phyloP scores from a whole-genome alignment of 179 eudicot species.

The Actinidia chinensis region DNA sequence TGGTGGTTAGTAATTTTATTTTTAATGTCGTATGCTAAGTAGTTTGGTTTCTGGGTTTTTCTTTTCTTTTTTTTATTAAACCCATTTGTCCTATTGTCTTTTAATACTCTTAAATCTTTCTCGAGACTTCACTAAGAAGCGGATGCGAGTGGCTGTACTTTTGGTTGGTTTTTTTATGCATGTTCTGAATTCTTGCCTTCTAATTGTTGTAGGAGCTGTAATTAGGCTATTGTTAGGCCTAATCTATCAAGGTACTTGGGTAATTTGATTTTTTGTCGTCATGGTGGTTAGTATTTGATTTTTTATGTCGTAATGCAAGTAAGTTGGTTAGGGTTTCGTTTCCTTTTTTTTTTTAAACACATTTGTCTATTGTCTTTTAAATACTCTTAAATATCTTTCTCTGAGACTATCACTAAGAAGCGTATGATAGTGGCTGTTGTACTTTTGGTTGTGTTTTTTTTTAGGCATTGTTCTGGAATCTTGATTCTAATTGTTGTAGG shows the following conservation, averaged over 20 bases:
- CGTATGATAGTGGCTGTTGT: background rate
- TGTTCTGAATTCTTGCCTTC: slow-evolving; percentile 27
- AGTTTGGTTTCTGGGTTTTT: background rate
- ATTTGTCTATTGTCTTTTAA: background rate
- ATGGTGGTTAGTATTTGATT: no score
- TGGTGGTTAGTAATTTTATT: no score
- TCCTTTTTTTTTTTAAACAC: background rate
- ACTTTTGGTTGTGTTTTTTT: no score
- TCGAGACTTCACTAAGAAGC: background rate
- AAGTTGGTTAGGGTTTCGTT: background rate
- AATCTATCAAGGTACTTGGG: slow-evolving; percentile 89
- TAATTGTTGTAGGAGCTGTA: slow-evolving; percentile 79
- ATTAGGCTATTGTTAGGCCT: slow-evolving; percentile 92
- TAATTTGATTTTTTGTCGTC: no score
- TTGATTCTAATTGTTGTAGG: slow-evolving; percentile 51
- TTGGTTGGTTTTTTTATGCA: no score
- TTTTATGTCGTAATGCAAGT: no score
- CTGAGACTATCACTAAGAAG: background rate
- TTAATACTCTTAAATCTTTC: background rate
- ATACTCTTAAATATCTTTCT: background rate
- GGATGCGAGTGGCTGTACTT: background rate
- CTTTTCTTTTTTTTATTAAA: background rate
- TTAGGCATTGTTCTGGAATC: slow-evolving; percentile 20
- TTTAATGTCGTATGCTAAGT: no score
- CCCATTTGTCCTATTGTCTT: background rate